Evolutionary conservation across 495 filamentous ascomycete genomes (phyloP).

Genomic region (Tetracladium marchalianum): DNA sequence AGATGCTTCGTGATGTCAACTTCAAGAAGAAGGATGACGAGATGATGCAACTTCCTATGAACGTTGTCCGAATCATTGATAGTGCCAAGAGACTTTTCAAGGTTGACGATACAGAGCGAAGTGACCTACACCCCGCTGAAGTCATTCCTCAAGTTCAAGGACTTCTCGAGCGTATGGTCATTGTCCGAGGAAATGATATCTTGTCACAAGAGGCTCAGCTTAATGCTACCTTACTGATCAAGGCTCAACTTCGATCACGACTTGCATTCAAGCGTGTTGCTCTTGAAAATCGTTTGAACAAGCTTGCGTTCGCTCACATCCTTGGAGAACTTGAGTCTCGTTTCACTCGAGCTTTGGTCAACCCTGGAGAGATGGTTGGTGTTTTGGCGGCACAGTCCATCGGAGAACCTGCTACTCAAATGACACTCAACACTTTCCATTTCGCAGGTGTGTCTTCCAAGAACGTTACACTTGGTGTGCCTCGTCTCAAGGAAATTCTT

Average conservation of each 20-base stretch:
- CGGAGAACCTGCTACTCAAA: constrained; percentile 97
- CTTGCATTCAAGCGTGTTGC: constrained; percentile 88
- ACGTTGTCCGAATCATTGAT: constrained; percentile 81
- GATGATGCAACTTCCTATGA: constrained; percentile 82
- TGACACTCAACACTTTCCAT: constrained; percentile 99
- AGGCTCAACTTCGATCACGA: constrained; percentile 79
- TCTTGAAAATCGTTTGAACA: constrained; percentile 73
- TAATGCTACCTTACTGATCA: constrained; percentile 82
- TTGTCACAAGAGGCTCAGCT: constrained; percentile 80
- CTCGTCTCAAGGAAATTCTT: constrained; percentile 97
- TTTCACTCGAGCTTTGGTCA: constrained; percentile 70
- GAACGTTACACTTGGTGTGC: constrained; percentile 98
- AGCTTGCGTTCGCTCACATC: constrained; percentile 85
- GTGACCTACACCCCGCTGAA: constrained; percentile 82
- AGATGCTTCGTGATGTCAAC: constrained; percentile 57
- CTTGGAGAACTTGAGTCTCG: constrained; percentile 83
- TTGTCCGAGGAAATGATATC: constrained; percentile 74
- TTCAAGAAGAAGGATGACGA: constrained; percentile 53
- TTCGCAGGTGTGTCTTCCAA: constrained; percentile 99
- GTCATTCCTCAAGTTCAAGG: constrained; percentile 74
- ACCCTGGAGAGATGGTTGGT: constrained; percentile 96
- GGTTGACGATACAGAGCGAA: constrained; percentile 71
- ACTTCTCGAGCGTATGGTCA: constrained; percentile 63
- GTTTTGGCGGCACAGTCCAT: constrained; percentile 97
- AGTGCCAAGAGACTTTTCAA: constrained; percentile 83